Evolutionary conservation across 805 yeast genomes (phyloP).

Genomic region (Barnettozyma siamensis): DNA sequence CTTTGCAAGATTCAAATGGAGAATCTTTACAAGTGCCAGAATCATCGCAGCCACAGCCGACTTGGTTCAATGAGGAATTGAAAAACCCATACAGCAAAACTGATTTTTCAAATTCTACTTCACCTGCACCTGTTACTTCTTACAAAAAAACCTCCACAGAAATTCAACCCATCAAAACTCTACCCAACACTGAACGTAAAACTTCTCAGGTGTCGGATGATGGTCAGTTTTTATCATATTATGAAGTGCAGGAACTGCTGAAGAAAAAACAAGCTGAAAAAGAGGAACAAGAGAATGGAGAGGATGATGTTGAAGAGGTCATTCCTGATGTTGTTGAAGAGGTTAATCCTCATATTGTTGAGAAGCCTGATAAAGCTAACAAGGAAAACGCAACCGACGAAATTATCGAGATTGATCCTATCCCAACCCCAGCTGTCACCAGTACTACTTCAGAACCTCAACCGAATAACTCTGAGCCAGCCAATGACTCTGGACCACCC

Average conservation of each 20-base stretch:
- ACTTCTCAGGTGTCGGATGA: constrained; percentile 17
- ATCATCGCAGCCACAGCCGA: too few species aligned
- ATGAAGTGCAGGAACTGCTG: constrained; percentile 36
- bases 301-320: neutral
- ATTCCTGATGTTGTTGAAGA: neutral
- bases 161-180: too few species aligned
- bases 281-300: constrained; percentile 7
- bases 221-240: constrained; percentile 47
- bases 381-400: neutral
- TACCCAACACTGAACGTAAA: too few species aligned
- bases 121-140: too few species aligned
- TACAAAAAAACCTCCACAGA: too few species aligned
- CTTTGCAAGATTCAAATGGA: too few species aligned
- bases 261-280: constrained; percentile 13
- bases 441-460: neutral
- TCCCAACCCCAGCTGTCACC: too few species aligned
- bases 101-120: too few species aligned
- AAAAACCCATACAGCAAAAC: neutral
- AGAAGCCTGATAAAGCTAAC: neutral
- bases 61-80: constrained; percentile 6
- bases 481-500: neutral
- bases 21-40: too few species aligned
- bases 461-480: neutral
- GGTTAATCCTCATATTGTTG: neutral
- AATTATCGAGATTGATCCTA: neutral